Evolutionary conservation across 495 filamentous ascomycete genomes (phyloP).

Genomic region (Sabuloglossum arenarium): DNA sequence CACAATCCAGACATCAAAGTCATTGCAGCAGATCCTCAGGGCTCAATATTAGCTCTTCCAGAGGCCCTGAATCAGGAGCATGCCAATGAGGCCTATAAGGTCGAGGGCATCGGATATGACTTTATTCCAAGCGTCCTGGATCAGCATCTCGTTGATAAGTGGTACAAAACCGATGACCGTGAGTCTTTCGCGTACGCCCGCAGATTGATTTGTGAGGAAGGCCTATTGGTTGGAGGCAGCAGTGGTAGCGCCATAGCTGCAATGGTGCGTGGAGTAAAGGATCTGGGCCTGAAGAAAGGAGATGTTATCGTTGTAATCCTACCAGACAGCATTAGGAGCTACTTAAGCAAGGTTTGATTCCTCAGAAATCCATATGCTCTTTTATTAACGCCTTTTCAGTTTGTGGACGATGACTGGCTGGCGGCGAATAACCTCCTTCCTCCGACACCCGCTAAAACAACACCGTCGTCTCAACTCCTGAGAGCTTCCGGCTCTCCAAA

Average conservation of each 20-base stretch:
- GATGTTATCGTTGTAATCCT: slow-evolving; percentile 79
- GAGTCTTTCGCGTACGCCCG: slow-evolving; percentile 81
- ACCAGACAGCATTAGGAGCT: slow-evolving; percentile 90
- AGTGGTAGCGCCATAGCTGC: slow-evolving; percentile 86
- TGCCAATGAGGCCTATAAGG: slow-evolving; percentile 76
- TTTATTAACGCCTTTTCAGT: slow-evolving; percentile 21
- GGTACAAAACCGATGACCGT: slow-evolving; percentile 93
- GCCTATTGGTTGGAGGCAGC: slow-evolving; percentile 82
- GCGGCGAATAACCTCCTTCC: slow-evolving; percentile 79
- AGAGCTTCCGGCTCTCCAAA: slow-evolving; percentile 8
- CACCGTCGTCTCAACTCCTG: slow-evolving; percentile 22
- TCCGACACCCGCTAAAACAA: slow-evolving; percentile 28
- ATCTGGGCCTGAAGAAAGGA: slow-evolving; percentile 46
- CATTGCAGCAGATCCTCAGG: slow-evolving; percentile 78
- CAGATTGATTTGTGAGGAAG: slow-evolving; percentile 83
- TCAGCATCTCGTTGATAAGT: slow-evolving; percentile 61
- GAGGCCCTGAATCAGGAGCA: slow-evolving; percentile 53
- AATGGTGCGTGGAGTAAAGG: slow-evolving; percentile 56
- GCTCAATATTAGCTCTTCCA: slow-evolving; percentile 72
- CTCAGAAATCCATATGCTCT: not conserved
- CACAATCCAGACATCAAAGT: slow-evolving; percentile 68
- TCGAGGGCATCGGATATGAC: slow-evolving; percentile 97
- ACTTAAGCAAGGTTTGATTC: slow-evolving; percentile 61
- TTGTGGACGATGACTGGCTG: slow-evolving; percentile 96
- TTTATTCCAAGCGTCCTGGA: slow-evolving; percentile 91